Conservation (phyloP, 345 rosid species). For the Leavenworthia alabamica region DNA sequence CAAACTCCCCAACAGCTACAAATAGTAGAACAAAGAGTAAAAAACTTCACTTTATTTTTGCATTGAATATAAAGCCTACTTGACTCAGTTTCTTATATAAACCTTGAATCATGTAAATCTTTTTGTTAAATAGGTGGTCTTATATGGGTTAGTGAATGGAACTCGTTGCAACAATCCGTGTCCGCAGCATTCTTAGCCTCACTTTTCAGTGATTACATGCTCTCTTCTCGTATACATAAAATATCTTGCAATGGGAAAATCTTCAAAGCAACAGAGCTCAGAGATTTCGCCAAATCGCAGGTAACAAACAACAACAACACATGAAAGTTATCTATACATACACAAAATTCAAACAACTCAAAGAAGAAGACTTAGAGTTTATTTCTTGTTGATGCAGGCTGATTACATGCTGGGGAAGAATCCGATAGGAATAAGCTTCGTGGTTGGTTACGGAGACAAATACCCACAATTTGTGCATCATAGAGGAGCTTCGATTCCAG, state of each 20-base stretch:
- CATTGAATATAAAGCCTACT: background rate
- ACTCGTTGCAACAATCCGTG: constrained; percentile 77
- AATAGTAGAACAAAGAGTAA: constrained; percentile 74
- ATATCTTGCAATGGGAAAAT: constrained; percentile 58
- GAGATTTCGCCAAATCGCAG: constrained; percentile 81
- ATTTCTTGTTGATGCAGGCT: too few relatives aligned
- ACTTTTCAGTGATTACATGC: constrained; percentile 93
- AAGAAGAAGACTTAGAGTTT: too few relatives aligned
- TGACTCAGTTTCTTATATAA: too few relatives aligned
- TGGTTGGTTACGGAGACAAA: constrained; percentile 86
- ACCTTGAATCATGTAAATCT: too few relatives aligned
- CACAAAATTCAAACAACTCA: too few relatives aligned
- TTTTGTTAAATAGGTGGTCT: constrained; percentile 77
- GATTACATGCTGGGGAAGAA: constrained; percentile 87
- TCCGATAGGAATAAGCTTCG: constrained; percentile 72
- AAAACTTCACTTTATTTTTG: constrained; percentile 6
- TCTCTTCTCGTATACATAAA: constrained; percentile 55
- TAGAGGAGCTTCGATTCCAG: constrained; percentile 94
- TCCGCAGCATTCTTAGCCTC: constrained; percentile 91
- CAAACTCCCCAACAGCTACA: constrained; percentile 86
- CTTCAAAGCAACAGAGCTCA: constrained; percentile 75
- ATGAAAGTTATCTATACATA: too few relatives aligned
- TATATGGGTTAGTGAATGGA: constrained; percentile 86
- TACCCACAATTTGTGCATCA: constrained; percentile 84
- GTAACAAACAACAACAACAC: too few relatives aligned